Conservation (phyloP, 2,329 filamentous ascomycete species). For the Bipolaris zeicola region DNA sequence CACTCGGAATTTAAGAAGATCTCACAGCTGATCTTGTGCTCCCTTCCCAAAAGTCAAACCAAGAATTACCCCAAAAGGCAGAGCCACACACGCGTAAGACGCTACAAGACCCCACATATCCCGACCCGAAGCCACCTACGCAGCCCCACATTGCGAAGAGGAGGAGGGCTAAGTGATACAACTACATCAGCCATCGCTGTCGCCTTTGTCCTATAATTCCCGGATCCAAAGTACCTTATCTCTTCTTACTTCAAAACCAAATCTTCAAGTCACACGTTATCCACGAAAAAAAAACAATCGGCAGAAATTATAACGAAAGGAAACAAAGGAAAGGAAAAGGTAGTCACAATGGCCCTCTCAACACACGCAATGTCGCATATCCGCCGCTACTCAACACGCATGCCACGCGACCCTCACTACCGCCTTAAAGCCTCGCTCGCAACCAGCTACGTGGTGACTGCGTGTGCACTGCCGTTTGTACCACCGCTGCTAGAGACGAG, state of each 20-base stretch:
- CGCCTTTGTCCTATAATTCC: background rate
- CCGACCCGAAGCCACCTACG: background rate
- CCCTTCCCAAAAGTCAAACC: background rate
- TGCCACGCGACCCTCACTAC: constrained; percentile 45
- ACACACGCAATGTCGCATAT: constrained; percentile 40
- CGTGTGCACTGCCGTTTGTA: constrained; percentile 49
- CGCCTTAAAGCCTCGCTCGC: constrained; percentile 44
- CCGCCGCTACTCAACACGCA: constrained; percentile 44
- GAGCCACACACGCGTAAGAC: background rate
- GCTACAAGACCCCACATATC: background rate
- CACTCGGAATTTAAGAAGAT: background rate
- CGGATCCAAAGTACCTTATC: too few relatives aligned
- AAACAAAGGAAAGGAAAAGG: background rate
- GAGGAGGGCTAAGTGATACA: background rate
- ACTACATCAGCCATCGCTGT: background rate
- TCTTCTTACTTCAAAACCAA: background rate
- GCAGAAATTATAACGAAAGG: background rate
- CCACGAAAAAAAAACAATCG: background rate
- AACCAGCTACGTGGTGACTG: constrained; percentile 46
- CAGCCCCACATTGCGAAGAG: background rate
- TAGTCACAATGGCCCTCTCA: constrained; percentile 36
- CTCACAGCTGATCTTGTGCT: too few relatives aligned
- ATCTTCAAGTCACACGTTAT: background rate
- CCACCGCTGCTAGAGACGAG: constrained; percentile 47
- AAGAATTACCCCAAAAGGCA: background rate